Evolutionary conservation across 768 basidiomycete species (phyloP).

Genomic region (Tubosaeta brunneosetosa): DNA sequence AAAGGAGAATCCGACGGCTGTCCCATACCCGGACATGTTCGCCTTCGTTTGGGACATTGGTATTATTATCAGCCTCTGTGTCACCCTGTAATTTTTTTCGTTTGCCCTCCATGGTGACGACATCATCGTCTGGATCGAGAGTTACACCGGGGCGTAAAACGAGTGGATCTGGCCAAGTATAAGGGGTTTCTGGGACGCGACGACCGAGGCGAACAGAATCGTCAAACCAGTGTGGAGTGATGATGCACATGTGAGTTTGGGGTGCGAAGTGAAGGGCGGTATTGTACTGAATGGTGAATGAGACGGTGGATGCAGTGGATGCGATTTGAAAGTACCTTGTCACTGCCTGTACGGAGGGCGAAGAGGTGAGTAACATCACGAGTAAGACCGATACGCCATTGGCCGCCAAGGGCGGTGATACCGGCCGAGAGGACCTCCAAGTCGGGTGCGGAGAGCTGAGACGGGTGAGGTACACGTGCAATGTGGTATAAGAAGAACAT

Average conservation of each 20-base stretch:
- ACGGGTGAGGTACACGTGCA: neutral
- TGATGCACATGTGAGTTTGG: constrained; percentile 54
- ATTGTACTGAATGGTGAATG: constrained; percentile 30
- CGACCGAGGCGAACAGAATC: constrained; percentile 62
- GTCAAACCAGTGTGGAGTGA: constrained; percentile 81
- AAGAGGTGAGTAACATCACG: constrained; percentile 88
- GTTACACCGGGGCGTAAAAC: constrained; percentile 34
- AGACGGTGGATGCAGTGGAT: neutral
- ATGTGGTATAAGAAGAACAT: constrained; percentile 11
- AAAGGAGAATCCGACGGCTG: constrained; percentile 57
- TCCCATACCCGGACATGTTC: constrained; percentile 52
- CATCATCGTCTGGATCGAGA: constrained; percentile 13
- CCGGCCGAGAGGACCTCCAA: constrained; percentile 65
- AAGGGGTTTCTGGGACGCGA: constrained; percentile 48
- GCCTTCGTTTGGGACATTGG: constrained; percentile 11
- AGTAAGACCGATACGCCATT: constrained; percentile 72
- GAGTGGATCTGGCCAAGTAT: constrained; percentile 71
- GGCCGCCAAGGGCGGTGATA: constrained; percentile 73
- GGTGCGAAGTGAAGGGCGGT: constrained; percentile 55
- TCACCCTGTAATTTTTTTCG: constrained; percentile 26
- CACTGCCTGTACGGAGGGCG: constrained; percentile 36
- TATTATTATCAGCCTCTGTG: constrained; percentile 10
- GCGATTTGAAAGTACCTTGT: constrained; percentile 21
- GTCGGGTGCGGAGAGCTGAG: constrained; percentile 57
- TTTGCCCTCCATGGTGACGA: constrained; percentile 13